Conservation (phyloP, 352 stramenopile species). For the Phytophthora fragariaefolia region DNA sequence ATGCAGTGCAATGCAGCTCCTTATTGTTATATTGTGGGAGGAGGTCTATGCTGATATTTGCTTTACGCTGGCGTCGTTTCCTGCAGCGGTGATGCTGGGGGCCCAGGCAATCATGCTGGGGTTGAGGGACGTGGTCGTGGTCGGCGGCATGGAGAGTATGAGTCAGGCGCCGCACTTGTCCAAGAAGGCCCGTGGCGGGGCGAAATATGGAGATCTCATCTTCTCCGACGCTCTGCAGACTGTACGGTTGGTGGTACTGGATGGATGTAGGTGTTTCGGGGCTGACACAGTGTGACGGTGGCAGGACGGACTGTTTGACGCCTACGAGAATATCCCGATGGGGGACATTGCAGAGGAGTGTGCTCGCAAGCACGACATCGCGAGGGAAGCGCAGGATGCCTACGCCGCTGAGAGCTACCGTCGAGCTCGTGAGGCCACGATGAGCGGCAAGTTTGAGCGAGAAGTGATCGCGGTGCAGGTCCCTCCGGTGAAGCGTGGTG, state of each 20-base stretch:
- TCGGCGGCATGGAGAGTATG: conserved; percentile 97
- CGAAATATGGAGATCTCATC: conserved; percentile 84
- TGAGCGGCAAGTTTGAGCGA: conserved; percentile 69
- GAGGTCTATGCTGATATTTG: background rate
- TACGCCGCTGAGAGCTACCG: conserved; percentile 94
- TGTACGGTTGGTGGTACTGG: conserved; percentile 30
- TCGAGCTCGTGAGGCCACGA: conserved; percentile 64
- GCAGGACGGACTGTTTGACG: conserved; percentile 94
- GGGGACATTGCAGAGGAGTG: conserved; percentile 95
- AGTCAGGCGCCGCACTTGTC: conserved; percentile 94
- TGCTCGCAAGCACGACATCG: conserved; percentile 82
- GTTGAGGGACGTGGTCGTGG: conserved; percentile 79
- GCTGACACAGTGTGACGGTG: too few relatives aligned
- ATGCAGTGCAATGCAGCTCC: background rate
- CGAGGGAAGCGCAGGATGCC: conserved; percentile 93
- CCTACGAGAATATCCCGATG: conserved; percentile 95
- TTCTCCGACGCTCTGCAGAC: conserved; percentile 89
- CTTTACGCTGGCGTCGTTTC: background rate
- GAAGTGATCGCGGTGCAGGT: conserved; percentile 90
- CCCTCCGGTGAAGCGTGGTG: conserved; percentile 44
- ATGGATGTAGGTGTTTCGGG: too few relatives aligned
- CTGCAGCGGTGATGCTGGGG: conserved; percentile 78
- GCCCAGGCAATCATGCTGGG: conserved; percentile 91
- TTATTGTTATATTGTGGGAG: background rate
- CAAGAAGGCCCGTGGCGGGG: conserved; percentile 74